A percentile compares a stretch with the other conserved stretches of the same genome.
These are phyloP conservation scores for Aeschynomene evenia DNA, from an alignment of 306 rosid species.

Conservation along the genomic window DNA sequence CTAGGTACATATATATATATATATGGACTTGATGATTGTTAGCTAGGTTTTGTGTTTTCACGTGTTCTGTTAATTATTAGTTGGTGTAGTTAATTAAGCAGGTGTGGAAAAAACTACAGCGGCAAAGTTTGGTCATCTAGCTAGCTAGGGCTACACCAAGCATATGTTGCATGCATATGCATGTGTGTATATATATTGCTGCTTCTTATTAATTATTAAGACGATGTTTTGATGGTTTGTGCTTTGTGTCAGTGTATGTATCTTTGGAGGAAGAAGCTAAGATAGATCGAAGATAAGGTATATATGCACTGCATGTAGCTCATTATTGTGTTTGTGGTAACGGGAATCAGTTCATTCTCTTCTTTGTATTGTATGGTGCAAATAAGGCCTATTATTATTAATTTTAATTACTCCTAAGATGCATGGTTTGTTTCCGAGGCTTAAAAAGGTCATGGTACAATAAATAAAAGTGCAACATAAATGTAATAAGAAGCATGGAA, in stretches of 20 bases:
- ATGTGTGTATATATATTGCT: no score
- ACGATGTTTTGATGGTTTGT: not conserved
- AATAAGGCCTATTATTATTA: not conserved
- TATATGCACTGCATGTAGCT: not conserved
- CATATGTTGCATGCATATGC: not conserved
- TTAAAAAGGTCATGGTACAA: not conserved
- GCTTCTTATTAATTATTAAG: no score
- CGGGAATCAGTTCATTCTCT: not conserved
- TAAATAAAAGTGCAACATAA: slow-evolving; percentile 1
- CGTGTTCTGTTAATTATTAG: slow-evolving; percentile 16
- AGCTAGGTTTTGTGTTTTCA: no score
- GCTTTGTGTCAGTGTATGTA: not conserved
- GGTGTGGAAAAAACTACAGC: not conserved
- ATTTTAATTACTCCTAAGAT: no score
- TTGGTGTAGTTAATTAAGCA: not conserved
- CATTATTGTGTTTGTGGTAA: not conserved
- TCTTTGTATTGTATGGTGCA: not conserved
- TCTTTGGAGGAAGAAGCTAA: not conserved
- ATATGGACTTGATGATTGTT: not conserved
- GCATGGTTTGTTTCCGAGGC: slow-evolving; percentile 8
- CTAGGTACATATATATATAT: not conserved
- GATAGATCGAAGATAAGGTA: no score
- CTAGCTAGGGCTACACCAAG: not conserved
- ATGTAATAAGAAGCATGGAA: not conserved
- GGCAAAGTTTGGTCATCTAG: not conserved